Evolutionary conservation across 257 asterid genomes (phyloP), one percentile per base, ranked within the genome.

Genomic region (Datura wrightii): DNA sequence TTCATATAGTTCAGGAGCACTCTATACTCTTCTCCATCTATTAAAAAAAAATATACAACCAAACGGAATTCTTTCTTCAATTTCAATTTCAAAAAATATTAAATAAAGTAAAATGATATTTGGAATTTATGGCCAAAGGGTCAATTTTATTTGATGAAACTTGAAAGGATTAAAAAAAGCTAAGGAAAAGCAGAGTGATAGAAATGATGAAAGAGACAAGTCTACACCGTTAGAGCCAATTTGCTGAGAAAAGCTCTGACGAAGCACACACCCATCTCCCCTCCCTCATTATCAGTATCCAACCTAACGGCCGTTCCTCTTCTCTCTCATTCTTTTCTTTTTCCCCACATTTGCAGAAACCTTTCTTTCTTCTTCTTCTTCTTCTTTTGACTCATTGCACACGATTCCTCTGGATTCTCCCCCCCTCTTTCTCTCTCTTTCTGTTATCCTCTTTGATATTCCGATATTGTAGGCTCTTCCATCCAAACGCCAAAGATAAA

Each of bases 321-420:
- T 31, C 69, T 62, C 36, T 55, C 24, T 6, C 3, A 13, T 15
- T 39, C 71, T 69, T n/a, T 37, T 42, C 82, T 74, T 82, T 65
- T 79, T 86, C 82, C 84, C 11, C 76, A 37, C 24, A 50, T 76
- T 50, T 50, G 50, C 81, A 24, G 14, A 11, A 24, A 11, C 55
- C 39, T 6, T 6, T 24, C 31, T 24, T 24, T 24, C 0, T 24
- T 24, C 31, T 24, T 24, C 31, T 42, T 46, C 56, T 46, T 24
- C 59, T 41, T 66, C 36, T 83, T 66, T 55, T n/a, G 70, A 16
- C 74, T n/a, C 24, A 19, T 63, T 67, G 24, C 37, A 37, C 63
- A 76, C 70, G 46, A 52, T 10, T 31, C 59, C 78, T 48, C 79
- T 36, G 14, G 34, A 5, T 16, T n/a, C 65, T 34, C 80, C 41